A percentile compares a stretch with the other conserved stretches of the same genome.
Evolutionary conservation across 805 yeast species (phyloP).

Genomic region (Candida suzukii): DNA sequence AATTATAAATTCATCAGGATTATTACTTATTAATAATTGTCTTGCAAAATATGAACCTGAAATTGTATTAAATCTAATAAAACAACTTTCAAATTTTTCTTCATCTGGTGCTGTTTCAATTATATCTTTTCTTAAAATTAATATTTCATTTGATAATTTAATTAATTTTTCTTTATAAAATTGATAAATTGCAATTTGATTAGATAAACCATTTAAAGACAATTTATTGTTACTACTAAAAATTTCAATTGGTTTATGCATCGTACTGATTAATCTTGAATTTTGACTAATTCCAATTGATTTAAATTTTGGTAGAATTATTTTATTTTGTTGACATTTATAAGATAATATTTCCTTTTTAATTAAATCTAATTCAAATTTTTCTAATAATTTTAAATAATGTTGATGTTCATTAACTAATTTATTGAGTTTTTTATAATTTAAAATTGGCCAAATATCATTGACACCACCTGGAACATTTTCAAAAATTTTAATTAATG

Average conservation of each 20-base stretch:
- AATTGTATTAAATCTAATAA: constrained; percentile 54
- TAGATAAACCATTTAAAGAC: constrained; percentile 14
- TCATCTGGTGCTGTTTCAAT: constrained; percentile 1
- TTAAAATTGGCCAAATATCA: constrained; percentile 53
- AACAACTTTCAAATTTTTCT: constrained; percentile 34
- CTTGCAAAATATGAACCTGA: constrained; percentile 56
- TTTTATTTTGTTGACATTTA: constrained; percentile 1
- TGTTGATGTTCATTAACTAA: constrained; percentile 23
- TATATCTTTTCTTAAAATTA: neutral
- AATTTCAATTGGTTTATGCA: constrained; percentile 12
- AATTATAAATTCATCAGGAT: constrained; percentile 31
- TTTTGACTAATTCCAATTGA: neutral
- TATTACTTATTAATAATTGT: constrained; percentile 44
- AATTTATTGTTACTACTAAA: constrained; percentile 6
- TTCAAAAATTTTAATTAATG: constrained; percentile 24
- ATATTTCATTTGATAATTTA: neutral
- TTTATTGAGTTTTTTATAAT: constrained; percentile 29
- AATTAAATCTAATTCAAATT: constrained; percentile 31
- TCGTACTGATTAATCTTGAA: neutral
- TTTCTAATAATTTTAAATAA: constrained; percentile 31
- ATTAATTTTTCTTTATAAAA: constrained; percentile 10
- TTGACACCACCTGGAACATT: constrained; percentile 48
- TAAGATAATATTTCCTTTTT: constrained; percentile 11
- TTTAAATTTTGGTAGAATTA: constrained; percentile 10
- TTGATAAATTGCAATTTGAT: constrained; percentile 10